Base-by-base conservation (phyloP, 1,284 basidiomycete species). In the Pisolithus thermaeus region DNA sequence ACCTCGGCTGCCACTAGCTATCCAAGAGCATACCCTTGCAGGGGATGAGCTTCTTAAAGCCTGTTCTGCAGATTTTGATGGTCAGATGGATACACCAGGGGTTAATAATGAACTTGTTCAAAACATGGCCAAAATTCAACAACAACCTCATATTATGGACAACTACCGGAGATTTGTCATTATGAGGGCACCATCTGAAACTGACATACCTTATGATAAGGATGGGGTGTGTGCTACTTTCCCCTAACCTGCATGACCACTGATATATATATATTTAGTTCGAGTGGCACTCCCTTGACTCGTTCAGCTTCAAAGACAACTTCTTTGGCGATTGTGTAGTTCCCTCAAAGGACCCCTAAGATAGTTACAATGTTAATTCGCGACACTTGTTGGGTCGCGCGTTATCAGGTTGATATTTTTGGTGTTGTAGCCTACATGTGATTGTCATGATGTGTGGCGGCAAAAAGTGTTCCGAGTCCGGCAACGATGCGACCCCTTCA, bases 161-260 rank as follows among this genome's bases (percentile, higher is more conserved):
- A 58, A 71, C 25, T 80, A 83, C 58, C 75, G 85, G 20, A 75
- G 85, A 35, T 87, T 77, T 63, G 78, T 84, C 11, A 71, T 84
- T 1, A 65, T 87, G 47, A 71, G 65, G 54, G 71, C 71, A 20
- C 59, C 54, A 22, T 61, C 61, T 23, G 73, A 75, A 41, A 49
- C 47, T 7, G 47, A 49, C 28, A 58, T 68, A 45, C 52, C 61
- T 18, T 56, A 58, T 37, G 63, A 65, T 41, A 60, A 60, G 41
- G 54, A 62, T 52, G 70, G 69, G 35, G 75, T 74, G 55, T 50
- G 71, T 65, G 3, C 23, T 43, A 41, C 9, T 7, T n/a, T 20
- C 23, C 6, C 6, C 16, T 22, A 8, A 7, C 41, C 38, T 11
- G 49, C 25, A 53, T n/a, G 44, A 43, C 27, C 14, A 50, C 27